These are phyloP conservation scores for Colletotrichum cuscutae DNA, from an alignment of 2,329 filamentous ascomycete genomes.

Conservation along the genomic window DNA sequence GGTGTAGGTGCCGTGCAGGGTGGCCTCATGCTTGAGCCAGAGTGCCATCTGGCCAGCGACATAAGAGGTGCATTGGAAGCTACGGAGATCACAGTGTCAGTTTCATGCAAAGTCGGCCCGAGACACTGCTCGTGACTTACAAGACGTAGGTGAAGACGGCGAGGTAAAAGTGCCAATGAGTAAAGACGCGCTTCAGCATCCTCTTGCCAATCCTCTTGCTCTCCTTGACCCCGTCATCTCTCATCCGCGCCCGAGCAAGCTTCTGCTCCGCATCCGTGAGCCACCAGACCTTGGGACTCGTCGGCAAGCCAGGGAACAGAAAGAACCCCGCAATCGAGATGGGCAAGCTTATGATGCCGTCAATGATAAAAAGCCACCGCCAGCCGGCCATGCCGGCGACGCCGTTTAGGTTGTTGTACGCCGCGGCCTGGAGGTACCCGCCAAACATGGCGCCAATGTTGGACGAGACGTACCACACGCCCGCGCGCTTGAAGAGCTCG, in stretches of 20 bases:
- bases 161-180: conserved; percentile 42
- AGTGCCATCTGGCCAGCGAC: conserved; percentile 36
- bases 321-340: conserved; percentile 59
- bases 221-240: conserved; percentile 33
- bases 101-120: no score
- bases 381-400: conserved; percentile 56
- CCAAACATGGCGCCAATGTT: conserved; percentile 60
- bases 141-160: conserved; percentile 39
- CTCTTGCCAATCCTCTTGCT: conserved; percentile 38
- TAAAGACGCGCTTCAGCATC: conserved; percentile 41
- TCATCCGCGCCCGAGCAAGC: conserved; percentile 45
- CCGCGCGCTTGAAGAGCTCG: conserved; percentile 56
- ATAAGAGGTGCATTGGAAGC: conserved; percentile 35
- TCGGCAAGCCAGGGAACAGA: conserved; percentile 50
- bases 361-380: conserved; percentile 63
- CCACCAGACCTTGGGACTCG: conserved; percentile 45
- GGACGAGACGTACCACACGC: conserved; percentile 58
- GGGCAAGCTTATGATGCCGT: conserved; percentile 61
- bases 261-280: conserved; percentile 43
- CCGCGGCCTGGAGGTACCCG: conserved; percentile 60
- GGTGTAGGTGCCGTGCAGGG: conserved; percentile 15
- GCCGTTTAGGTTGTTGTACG: conserved; percentile 60
- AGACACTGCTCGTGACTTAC: no score
- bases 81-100: no score
- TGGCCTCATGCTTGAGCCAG: conserved; percentile 37